These are phyloP conservation scores for Saturnispora ahearnii DNA, from an alignment of 805 yeast genomes.

Conservation along the genomic window DNA sequence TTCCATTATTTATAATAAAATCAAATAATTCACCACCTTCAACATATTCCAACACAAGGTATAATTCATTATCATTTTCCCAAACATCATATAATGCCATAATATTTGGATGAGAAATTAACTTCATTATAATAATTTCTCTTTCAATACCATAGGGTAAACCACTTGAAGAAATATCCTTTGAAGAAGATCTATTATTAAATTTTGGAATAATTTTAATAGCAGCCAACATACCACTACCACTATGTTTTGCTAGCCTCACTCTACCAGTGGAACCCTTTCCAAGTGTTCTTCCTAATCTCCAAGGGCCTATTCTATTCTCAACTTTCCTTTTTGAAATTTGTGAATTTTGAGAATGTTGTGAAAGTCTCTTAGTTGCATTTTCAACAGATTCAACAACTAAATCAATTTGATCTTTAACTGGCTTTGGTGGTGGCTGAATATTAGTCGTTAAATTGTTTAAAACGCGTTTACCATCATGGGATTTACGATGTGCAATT, in stretches of 20 bases:
- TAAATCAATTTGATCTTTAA: constrained; percentile 31
- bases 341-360: constrained; percentile 32
- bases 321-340: constrained; percentile 29
- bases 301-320: constrained; percentile 69
- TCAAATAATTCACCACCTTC: constrained; percentile 87
- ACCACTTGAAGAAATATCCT: constrained; percentile 32
- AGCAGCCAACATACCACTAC: constrained; percentile 70
- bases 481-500: not conserved
- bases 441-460: not conserved
- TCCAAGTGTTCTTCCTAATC: constrained; percentile 68
- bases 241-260: constrained; percentile 58
- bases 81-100: constrained; percentile 93
- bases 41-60: constrained; percentile 69
- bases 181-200: constrained; percentile 14
- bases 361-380: constrained; percentile 30
- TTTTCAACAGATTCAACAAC: constrained; percentile 31
- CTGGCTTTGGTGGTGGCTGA: not conserved
- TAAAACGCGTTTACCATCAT: not conserved
- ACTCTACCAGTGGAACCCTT: constrained; percentile 81
- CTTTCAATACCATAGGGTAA: constrained; percentile 94
- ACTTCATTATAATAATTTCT: constrained; percentile 94
- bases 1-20: constrained; percentile 60
- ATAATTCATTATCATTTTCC: constrained; percentile 90
- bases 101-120: constrained; percentile 87
- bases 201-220: constrained; percentile 70